Evolutionary conservation across 2,329 filamentous ascomycete genomes (phyloP), one percentile per base, ranked within the genome.

Genomic region (Talaromyces sp.): DNA sequence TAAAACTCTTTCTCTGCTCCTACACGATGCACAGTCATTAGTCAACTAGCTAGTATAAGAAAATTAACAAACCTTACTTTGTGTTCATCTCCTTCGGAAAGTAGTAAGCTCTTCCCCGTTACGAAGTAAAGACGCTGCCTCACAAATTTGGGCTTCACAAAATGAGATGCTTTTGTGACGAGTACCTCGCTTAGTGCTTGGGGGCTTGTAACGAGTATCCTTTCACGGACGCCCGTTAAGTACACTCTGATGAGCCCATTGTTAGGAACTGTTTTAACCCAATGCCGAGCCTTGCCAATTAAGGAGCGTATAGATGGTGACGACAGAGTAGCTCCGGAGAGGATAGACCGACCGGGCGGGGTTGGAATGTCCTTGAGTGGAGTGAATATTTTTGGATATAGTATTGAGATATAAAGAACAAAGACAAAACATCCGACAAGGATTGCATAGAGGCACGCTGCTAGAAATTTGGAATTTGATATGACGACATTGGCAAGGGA

Each of bases 21-120:
- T 79, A 55, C 4, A 8, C 13, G 21, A 17, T 50, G 21, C 26
- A 13, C 9, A 50, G 26, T 17, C 17, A 10, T 50, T 10, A 50
- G 19, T 4, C 26, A 7, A 21, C 13, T 26, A 2, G 43, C 24
- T 26, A 8, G 9, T 21, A 50, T 10, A 21, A 11, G 3, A 1
- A 2, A 13, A 14, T 11, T 10, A 51, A 32, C 6, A 19, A 1
- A 11, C 21, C 11, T 14, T 67, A 84, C 78, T 77, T 89, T 95
- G 74, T 97, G 93, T 69, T 93, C 90, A 11, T 96, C 90, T n/a
- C 93, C 93, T 74, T 97, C 93, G 2, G 91, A 89, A 9, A 97
- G 78, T 41, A 97, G 77, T 9, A 81, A 32, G 0, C 79, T 78
- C 54, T 76, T 66, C 1, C 79, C 79, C 3, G 77, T 65, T 6